Evolutionary conservation across 2,329 filamentous ascomycete genomes (phyloP).

Genomic region (Colletotrichum tropicicola): DNA sequence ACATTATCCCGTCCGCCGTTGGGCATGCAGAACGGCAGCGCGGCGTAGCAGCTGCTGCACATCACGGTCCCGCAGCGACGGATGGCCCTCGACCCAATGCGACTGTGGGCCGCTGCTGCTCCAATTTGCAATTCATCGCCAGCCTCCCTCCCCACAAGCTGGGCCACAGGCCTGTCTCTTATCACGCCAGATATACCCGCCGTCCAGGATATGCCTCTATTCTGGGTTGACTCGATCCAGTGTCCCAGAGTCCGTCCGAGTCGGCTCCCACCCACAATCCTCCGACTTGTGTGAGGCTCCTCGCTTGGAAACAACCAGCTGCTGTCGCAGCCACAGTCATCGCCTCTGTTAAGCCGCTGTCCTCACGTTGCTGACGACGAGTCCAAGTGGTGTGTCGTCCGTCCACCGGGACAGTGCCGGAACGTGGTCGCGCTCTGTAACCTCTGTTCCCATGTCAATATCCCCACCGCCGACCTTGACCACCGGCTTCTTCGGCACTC

Average conservation of each 20-base stretch:
- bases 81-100: constrained; percentile 14
- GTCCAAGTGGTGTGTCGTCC: background rate
- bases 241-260: too few relatives aligned
- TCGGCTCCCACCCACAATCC: too few relatives aligned
- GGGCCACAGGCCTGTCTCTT: too few relatives aligned
- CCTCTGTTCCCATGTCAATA: background rate
- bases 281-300: too few relatives aligned
- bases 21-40: background rate
- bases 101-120: background rate
- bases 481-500: constrained; percentile 12
- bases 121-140: background rate
- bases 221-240: too few relatives aligned
- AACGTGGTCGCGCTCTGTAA: background rate
- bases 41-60: constrained; percentile 3
- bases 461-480: background rate
- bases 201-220: too few relatives aligned
- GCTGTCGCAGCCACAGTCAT: too few relatives aligned
- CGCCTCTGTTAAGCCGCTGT: too few relatives aligned
- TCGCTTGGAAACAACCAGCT: too few relatives aligned
- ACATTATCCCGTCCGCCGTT: background rate
- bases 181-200: too few relatives aligned
- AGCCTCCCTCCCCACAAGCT: background rate
- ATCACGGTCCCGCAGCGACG: constrained; percentile 13
- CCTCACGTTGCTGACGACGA: too few relatives aligned
- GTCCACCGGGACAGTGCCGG: background rate